Conservation (phyloP, 2,329 filamentous ascomycete species). For the Botrytis fabae region DNA sequence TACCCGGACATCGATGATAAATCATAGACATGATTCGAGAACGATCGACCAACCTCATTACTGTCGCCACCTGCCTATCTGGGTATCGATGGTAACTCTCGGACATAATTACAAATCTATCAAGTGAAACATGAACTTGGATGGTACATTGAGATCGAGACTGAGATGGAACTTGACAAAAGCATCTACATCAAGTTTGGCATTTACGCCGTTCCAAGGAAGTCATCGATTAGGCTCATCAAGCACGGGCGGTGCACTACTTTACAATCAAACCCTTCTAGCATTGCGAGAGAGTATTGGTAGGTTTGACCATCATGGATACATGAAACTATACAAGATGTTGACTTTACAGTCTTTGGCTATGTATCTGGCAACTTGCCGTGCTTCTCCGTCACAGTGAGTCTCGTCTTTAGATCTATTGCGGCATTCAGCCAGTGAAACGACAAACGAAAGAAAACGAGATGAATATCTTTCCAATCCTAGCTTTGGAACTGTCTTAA, state of each 20-base stretch:
- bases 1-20: not conserved
- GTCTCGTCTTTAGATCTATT: not conserved
- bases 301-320: not conserved
- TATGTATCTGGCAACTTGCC: not conserved
- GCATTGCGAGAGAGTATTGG: not conserved
- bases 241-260: not conserved
- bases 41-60: not conserved
- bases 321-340: not conserved
- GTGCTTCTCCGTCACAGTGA: not conserved
- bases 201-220: not conserved
- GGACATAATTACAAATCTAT: not conserved
- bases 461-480: not conserved
- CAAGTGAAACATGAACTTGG: not conserved
- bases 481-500: not conserved
- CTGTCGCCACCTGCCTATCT: not conserved
- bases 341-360: not conserved
- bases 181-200: not conserved
- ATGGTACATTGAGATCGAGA: not conserved
- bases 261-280: not conserved
- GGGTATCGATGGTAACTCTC: not conserved
- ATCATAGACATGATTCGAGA: not conserved
- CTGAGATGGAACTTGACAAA: not conserved
- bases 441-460: not conserved
- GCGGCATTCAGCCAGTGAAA: not conserved
- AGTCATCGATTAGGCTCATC: not conserved